phyloP scores from a whole-genome alignment of 2,329 filamentous ascomycete species.

The Bipolaris sorokiniana region DNA sequence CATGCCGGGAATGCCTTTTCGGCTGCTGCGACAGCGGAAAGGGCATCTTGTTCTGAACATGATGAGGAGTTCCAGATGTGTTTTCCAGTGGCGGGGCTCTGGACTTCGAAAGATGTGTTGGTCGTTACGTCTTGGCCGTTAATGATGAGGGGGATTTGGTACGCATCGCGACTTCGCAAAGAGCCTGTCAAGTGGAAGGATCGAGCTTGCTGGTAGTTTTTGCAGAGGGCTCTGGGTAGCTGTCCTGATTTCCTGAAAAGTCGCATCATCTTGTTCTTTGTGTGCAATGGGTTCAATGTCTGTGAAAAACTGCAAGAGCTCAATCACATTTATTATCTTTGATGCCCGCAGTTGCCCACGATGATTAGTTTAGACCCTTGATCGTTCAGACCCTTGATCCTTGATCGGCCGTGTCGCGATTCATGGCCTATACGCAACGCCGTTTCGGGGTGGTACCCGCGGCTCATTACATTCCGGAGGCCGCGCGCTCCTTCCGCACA shows the following conservation, averaged over 20 bases:
- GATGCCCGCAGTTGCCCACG: background rate
- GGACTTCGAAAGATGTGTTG: background rate
- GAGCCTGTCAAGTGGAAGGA: background rate
- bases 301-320: background rate
- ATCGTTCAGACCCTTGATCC: background rate
- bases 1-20: background rate
- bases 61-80: background rate
- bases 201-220: background rate
- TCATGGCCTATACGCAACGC: background rate
- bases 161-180: background rate
- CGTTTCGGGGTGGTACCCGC: background rate
- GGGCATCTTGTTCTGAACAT: background rate
- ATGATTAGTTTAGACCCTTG: background rate
- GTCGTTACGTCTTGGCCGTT: background rate
- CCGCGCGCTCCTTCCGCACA: background rate
- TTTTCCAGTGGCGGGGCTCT: background rate
- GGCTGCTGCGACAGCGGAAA: background rate
- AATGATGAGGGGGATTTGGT: slow-evolving; percentile 1
- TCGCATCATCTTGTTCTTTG: background rate
- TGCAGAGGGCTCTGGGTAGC: background rate
- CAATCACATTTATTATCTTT: background rate
- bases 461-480: background rate
- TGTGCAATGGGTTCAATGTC: background rate
- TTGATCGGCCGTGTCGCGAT: background rate
- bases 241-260: background rate